phyloP scores from a whole-genome alignment of 2,329 filamentous ascomycete genomes.

The Venturia nashicola region DNA sequence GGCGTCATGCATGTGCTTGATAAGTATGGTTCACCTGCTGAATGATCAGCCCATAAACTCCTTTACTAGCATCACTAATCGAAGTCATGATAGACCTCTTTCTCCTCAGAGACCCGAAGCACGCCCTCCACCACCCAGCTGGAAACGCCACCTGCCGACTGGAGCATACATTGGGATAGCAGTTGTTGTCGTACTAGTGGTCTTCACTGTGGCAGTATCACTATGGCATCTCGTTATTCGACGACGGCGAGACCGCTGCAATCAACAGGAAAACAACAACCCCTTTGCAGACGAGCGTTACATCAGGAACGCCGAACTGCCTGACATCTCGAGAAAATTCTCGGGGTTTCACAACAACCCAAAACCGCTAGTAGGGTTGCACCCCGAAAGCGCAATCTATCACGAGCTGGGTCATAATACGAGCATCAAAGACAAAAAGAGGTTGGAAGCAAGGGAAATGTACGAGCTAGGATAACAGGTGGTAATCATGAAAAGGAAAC shows the following conservation, averaged over 20 bases:
- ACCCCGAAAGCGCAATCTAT: neutral
- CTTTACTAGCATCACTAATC: neutral
- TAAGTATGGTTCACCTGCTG: neutral
- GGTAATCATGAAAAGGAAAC: neutral
- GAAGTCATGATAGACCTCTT: neutral
- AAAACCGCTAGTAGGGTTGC: neutral
- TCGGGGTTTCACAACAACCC: neutral
- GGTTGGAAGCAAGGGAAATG: neutral
- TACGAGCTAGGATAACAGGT: neutral
- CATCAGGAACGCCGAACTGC: neutral
- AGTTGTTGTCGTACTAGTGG: neutral
- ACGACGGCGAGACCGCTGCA: neutral
- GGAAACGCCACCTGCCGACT: neutral
- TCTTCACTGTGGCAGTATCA: neutral
- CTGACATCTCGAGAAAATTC: neutral
- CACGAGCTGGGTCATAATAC: neutral
- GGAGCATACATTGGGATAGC: neutral
- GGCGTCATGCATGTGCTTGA: slow-evolving; percentile 1
- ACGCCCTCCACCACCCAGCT: neutral
- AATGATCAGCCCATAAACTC: neutral
- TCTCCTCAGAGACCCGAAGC: neutral
- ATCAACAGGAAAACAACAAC: neutral
- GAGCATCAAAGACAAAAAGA: neutral
- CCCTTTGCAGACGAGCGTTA: neutral
- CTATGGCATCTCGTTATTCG: neutral